phyloP scores from a whole-genome alignment of 257 asterid genomes.

The Ilex aquifolium region DNA sequence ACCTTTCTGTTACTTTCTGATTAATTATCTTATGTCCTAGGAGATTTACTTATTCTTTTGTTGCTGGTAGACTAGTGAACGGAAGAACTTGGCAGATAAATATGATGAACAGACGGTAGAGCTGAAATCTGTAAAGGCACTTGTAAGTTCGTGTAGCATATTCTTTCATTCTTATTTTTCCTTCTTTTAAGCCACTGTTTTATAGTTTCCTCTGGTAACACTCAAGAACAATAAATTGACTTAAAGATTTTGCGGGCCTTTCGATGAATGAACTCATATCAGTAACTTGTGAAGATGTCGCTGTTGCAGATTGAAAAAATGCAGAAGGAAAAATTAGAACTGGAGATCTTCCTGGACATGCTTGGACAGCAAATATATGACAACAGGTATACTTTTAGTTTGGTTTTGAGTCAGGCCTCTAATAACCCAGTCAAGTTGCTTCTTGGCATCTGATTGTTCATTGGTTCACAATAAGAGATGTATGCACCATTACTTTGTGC shows the following conservation, averaged over 20 bases:
- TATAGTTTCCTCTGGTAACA: neutral
- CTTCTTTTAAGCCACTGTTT: neutral
- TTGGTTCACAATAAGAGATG: too few species aligned
- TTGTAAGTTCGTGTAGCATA: constrained; percentile 37
- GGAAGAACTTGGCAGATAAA: constrained; percentile 49
- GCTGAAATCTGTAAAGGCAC: constrained; percentile 63
- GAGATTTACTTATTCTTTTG: constrained; percentile 14
- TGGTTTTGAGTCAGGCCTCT: neutral
- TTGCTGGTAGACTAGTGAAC: constrained; percentile 62
- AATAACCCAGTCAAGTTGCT: neutral
- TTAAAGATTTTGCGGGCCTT: neutral
- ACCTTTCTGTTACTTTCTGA: too few species aligned
- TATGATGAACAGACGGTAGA: constrained; percentile 50
- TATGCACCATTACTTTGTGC: too few species aligned
- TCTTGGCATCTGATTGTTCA: neutral
- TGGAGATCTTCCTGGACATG: constrained; percentile 77
- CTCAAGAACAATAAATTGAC: neutral
- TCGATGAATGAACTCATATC: neutral
- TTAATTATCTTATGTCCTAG: too few species aligned
- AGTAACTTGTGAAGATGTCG: constrained; percentile 21
- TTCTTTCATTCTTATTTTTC: neutral
- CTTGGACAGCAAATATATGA: constrained; percentile 76
- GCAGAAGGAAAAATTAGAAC: constrained; percentile 82
- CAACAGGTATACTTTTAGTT: constrained; percentile 46
- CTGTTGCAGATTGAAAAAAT: constrained; percentile 64